phyloP scores from a whole-genome alignment of 2,329 filamentous ascomycete genomes.

The Aspergillus viridinutans region DNA sequence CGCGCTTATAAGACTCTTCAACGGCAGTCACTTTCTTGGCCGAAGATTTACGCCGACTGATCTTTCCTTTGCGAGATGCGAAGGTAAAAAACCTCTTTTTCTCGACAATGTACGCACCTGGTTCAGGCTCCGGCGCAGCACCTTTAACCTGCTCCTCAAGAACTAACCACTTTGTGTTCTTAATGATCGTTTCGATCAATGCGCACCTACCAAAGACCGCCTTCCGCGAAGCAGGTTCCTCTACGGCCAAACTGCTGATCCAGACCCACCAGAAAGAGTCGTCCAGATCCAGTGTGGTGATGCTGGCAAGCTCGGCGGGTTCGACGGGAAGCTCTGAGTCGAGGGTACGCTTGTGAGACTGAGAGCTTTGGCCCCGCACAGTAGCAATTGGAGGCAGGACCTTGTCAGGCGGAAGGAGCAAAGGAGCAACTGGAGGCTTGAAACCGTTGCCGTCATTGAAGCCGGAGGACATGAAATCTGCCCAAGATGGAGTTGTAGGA shows the following conservation, averaged over 20 bases:
- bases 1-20: constrained; percentile 51
- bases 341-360: constrained; percentile 73
- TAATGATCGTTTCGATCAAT: constrained; percentile 81
- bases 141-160: constrained; percentile 97
- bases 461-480: constrained; percentile 91
- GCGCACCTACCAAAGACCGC: constrained; percentile 92
- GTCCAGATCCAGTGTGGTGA: constrained; percentile 78
- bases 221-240: constrained; percentile 81
- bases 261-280: constrained; percentile 99
- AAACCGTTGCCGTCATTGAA: constrained; percentile 74
- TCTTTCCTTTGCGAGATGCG: constrained; percentile 64
- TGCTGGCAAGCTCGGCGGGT: constrained; percentile 91
- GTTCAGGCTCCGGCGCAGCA: constrained; percentile 76
- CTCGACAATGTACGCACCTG: constrained; percentile 85
- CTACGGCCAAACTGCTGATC: constrained; percentile 92
- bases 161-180: constrained; percentile 80
- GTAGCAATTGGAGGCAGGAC: constrained; percentile 76
- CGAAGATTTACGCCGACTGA: constrained; percentile 66
- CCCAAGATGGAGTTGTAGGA: constrained; percentile 96
- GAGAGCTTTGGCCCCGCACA: constrained; percentile 72
- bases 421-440: constrained; percentile 55
- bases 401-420: constrained; percentile 88
- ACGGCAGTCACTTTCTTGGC: constrained; percentile 53
- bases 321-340: constrained; percentile 68
- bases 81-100: constrained; percentile 94